Conservation (phyloP, 768 basidiomycete genomes). For the Fomitopsis serialis region DNA sequence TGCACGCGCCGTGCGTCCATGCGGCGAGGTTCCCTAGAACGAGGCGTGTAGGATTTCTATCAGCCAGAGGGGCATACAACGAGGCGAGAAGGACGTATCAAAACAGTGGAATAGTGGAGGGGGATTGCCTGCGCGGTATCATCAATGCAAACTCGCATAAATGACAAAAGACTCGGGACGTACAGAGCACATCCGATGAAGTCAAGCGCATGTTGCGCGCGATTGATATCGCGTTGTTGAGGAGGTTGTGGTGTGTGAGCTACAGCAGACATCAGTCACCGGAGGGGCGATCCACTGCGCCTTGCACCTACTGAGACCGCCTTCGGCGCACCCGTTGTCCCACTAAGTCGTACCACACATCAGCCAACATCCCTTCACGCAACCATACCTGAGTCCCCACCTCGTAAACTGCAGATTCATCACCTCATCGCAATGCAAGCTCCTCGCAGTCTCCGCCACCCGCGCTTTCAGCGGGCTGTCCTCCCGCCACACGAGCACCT, state of each 20-base stretch:
- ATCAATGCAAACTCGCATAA: no score
- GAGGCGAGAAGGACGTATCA: constrained; percentile 52
- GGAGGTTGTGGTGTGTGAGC: constrained; percentile 74
- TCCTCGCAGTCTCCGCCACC: constrained; percentile 36
- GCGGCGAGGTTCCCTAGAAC: constrained; percentile 78
- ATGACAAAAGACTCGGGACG: neutral
- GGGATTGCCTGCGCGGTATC: constrained; percentile 62
- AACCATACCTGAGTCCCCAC: constrained; percentile 27
- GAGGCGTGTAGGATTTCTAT: constrained; percentile 42
- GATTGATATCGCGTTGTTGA: constrained; percentile 73
- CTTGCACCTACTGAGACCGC: constrained; percentile 63
- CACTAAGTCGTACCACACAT: constrained; percentile 35
- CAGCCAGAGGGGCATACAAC: neutral
- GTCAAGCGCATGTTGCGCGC: constrained; percentile 69
- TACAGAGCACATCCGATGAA: constrained; percentile 64
- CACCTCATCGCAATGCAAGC: constrained; percentile 57
- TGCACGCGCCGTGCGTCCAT: constrained; percentile 67
- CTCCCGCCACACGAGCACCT: constrained; percentile 65
- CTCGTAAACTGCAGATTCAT: constrained; percentile 86
- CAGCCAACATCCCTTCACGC: neutral
- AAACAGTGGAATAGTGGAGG: constrained; percentile 87
- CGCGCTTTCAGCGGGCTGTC: constrained; percentile 36
- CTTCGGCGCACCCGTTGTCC: constrained; percentile 78
- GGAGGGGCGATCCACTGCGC: no score
- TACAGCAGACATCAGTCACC: constrained; percentile 20